Base-by-base conservation (phyloP, 768 basidiomycete species). In the Candolleomyces efflorescens region DNA sequence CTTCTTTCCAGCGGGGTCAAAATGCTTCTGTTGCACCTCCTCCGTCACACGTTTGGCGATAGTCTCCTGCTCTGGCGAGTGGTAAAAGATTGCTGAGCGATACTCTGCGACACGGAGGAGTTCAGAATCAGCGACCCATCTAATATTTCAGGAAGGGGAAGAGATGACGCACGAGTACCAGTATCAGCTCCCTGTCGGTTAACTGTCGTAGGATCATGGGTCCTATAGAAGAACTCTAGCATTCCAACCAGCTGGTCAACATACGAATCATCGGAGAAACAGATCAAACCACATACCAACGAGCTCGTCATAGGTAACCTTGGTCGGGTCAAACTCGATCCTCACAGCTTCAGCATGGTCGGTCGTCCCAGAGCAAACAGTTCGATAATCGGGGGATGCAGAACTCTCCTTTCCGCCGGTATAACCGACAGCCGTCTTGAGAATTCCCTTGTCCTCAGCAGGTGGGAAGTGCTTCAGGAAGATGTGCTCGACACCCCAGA, bases 161-260 rank as follows among this genome's bases (percentile, higher is more conserved):
- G 32, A 59, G 10, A 32, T 23, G 4, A 81, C 86, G 62, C 66
- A 94, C 92, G 94, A 26, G 85, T 83, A 18, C 94, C 94, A 2
- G 66, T 67, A 65, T 96, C 93, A 1, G 65, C 77, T 26, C 94
- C 94, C 68, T 96, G 94, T 13, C 79, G 74, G 70, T 96, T 86
- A 55, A 79, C 66, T 0, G 91, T 90, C 43, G 94, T 96, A 2
- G 95, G 92, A 63, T 97, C 94, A 65, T 98, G 95, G 0, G 91
- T 92, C 47, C 96, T 82, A 71, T 94, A 96, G 73, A 96, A 96
- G 77, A 94, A 95, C 71, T 96, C 93, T 87, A 10, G 39, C 53
- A 23, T 48, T 46, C 27, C 55, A 17, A 57, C 23, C 15, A 22
- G 20, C 53, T 17, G 26, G n/a, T 39, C 26, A 27, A 13, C 6